Percentiles rank a stretch among this genome's conserved stretches.
Conservation (phyloP, 2,329 filamentous ascomycete species). For the Spiromastix sp. region DNA sequence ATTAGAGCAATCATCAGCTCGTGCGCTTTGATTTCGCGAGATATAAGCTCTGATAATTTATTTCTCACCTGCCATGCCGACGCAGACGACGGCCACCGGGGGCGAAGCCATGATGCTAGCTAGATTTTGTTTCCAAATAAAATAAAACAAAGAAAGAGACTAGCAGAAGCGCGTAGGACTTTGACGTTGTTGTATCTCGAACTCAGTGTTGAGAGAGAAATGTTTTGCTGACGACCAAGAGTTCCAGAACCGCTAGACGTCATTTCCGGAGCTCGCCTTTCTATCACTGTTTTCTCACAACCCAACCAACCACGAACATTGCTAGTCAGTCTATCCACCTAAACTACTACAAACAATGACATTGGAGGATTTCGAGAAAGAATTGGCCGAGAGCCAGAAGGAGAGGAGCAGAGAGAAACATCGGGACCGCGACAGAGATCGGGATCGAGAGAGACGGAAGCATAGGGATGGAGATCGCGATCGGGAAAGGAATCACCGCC, state of each 20-base stretch:
- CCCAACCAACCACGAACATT: background rate
- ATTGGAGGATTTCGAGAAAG: conserved; percentile 66
- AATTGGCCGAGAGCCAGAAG: conserved; percentile 50
- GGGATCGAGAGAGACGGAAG: conserved; percentile 26
- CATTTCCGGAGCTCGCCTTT: background rate
- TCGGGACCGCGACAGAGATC: conserved; percentile 23
- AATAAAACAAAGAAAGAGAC: background rate
- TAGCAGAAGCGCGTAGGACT: background rate
- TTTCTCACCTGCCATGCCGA: conserved; percentile 80
- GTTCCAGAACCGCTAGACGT: background rate
- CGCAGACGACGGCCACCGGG: conserved; percentile 77
- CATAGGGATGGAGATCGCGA: conserved; percentile 24
- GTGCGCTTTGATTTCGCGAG: background rate
- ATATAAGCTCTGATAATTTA: background rate
- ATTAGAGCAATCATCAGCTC: conserved; percentile 9
- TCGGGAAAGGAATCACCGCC: conserved; percentile 28
- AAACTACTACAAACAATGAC: conserved; percentile 39
- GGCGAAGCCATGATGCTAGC: conserved; percentile 35
- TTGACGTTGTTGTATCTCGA: background rate
- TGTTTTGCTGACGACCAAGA: background rate
- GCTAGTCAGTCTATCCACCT: background rate
- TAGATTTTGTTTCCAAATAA: background rate
- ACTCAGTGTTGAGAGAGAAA: background rate
- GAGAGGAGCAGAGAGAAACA: conserved; percentile 25
- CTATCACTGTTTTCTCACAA: background rate